A percentile compares a stretch with the other conserved stretches of the same genome.
Evolutionary conservation across 2,329 filamentous ascomycete species (phyloP).

Genomic region (Trichothecium sympodiale): DNA sequence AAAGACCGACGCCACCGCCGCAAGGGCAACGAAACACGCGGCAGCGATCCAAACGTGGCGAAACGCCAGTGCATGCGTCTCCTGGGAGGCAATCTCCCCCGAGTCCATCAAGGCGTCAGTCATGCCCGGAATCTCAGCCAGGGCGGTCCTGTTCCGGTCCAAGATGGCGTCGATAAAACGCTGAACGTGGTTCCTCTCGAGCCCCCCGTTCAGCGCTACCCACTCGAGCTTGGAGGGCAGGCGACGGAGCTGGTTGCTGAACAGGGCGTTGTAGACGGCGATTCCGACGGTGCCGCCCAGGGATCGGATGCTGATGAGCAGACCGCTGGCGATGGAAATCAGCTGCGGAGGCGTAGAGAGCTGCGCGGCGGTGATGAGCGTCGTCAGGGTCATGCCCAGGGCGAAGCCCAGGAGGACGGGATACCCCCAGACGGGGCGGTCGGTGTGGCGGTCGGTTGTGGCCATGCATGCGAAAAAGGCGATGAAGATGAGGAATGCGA

Average conservation of each 20-base stretch:
- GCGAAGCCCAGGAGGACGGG: constrained; percentile 21
- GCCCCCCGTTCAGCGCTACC: constrained; percentile 17
- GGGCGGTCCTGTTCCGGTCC: constrained; percentile 12
- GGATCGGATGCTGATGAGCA: constrained; percentile 23
- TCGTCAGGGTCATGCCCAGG: constrained; percentile 19
- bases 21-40: constrained; percentile 9
- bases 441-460: constrained; percentile 12
- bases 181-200: constrained; percentile 11
- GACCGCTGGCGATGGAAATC: constrained; percentile 22
- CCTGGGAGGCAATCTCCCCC: constrained; percentile 12
- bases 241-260: constrained; percentile 15
- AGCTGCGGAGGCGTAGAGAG: constrained; percentile 23
- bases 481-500: constrained; percentile 13
- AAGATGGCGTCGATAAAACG: constrained; percentile 16
- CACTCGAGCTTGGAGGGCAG: constrained; percentile 19
- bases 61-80: constrained; percentile 18
- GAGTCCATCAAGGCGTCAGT: constrained; percentile 16
- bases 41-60: constrained; percentile 21
- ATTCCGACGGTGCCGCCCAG: constrained; percentile 25
- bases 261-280: constrained; percentile 21
- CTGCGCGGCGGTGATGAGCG: constrained; percentile 23
- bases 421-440: constrained; percentile 22
- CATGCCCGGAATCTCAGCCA: constrained; percentile 15
- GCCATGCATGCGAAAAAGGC: constrained; percentile 23
- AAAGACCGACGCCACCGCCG: no score